Conservation (phyloP, 768 basidiomycete genomes). For the Heimioporus sp. region DNA sequence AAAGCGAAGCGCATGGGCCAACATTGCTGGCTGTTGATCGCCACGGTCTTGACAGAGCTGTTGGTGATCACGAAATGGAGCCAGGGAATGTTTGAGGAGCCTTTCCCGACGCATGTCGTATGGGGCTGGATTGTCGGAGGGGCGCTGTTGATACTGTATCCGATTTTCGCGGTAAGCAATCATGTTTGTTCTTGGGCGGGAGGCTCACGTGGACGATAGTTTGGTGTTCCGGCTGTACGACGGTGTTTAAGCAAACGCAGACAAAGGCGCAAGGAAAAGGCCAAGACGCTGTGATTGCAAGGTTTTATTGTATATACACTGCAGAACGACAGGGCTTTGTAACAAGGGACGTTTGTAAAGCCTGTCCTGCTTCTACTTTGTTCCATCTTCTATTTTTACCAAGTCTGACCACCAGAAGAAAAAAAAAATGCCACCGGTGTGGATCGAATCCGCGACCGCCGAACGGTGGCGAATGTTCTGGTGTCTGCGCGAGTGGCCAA, state of each 20-base stretch:
- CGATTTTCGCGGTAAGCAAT: conserved; percentile 56
- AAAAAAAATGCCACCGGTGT: background rate
- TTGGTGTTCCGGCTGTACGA: conserved; percentile 60
- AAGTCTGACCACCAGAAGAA: too few species aligned
- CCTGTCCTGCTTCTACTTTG: background rate
- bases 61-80: conserved; percentile 84
- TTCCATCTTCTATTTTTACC: background rate
- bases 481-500: conserved; percentile 27
- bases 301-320: background rate
- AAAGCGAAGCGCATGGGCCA: conserved; percentile 87
- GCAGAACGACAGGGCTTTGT: background rate
- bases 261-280: conserved; percentile 29
- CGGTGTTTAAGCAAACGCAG: conserved; percentile 45
- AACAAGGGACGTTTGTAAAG: too few species aligned
- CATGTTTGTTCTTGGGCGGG: background rate
- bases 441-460: conserved; percentile 14
- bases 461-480: conserved; percentile 26
- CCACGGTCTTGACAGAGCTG: conserved; percentile 81
- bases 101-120: conserved; percentile 61
- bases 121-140: conserved; percentile 65
- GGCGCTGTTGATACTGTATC: conserved; percentile 65
- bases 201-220: conserved; percentile 39
- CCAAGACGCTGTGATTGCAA: conserved; percentile 29
- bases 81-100: conserved; percentile 61
- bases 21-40: conserved; percentile 83